These are phyloP conservation scores for Entonaema liquescens DNA, from an alignment of 495 filamentous ascomycete species.

Conservation along the genomic window DNA sequence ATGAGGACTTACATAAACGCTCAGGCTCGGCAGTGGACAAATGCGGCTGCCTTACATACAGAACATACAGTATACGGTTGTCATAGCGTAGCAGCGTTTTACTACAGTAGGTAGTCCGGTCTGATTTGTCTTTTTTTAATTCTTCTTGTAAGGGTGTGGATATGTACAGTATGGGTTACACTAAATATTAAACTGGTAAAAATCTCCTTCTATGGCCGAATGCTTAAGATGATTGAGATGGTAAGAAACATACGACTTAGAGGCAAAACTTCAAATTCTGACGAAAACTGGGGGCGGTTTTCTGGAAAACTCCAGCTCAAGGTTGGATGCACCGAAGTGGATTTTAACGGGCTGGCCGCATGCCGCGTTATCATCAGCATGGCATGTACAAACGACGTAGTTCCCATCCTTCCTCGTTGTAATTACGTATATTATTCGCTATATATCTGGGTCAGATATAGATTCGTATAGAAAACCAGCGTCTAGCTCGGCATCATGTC, in stretches of 20 bases:
- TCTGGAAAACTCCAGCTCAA: constrained; percentile 41
- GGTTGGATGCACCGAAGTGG: constrained; percentile 30
- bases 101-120: not conserved
- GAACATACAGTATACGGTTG: not conserved
- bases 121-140: too few species aligned
- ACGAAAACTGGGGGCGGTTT: constrained; percentile 27
- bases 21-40: constrained; percentile 21
- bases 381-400: constrained; percentile 14
- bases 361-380: constrained; percentile 28
- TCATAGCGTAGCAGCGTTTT: not conserved
- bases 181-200: not conserved
- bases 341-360: constrained; percentile 27
- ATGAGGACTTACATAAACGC: constrained; percentile 16
- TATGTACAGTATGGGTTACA: constrained; percentile 1
- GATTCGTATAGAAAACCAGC: not conserved
- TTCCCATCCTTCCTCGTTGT: constrained; percentile 15
- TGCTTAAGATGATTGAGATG: not conserved
- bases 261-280: not conserved
- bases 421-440: constrained; percentile 20
- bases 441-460: not conserved
- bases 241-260: not conserved
- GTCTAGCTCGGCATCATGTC: not conserved
- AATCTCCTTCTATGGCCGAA: not conserved
- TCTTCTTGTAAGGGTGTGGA: not conserved
- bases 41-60: constrained; percentile 20